Base-by-base conservation (phyloP, 2,329 filamentous ascomycete species). In the Xylariaceae sp. region DNA sequence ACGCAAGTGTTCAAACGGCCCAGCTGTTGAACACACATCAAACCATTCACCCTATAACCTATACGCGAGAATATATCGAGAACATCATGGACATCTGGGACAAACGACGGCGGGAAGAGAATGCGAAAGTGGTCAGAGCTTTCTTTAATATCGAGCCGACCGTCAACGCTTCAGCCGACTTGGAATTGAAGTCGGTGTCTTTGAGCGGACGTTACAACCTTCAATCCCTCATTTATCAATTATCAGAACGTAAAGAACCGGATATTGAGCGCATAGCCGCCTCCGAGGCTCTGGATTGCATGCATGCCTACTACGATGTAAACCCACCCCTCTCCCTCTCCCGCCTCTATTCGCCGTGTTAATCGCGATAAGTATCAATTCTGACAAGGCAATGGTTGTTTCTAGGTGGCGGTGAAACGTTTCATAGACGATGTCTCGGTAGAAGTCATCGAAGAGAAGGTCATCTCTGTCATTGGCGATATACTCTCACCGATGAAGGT, bases 31-130 rank as follows among this genome's bases (percentile, higher is more conserved):
- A 69, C 9, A 78, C 72, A 4, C 75, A 80, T 69, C 78, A 73
- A 61, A 68, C 69, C 7, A 66, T 74, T 0, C 78, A 82, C 63
- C 80, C 80, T 0, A 80, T 82, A 41, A 85, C 81, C 0, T 84
- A 84, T 62, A 82, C 83, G 47, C 69, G 77, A 13, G 71, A 79
- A 41, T 80, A 79, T 30, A 73, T 72, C 0, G 69, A 79, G 11
- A 70, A 65, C 0, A 67, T 81, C 0, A 69, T 75, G 35, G 65
- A 68, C 0, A 57, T 69, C 5, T 53, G 58, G 10, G 51, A 56
- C 6, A 15, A 48, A 37, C 53, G 58, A 51, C 62, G 52, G 61
- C 62, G 54, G 61, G 55, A 68, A 10, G 55, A 61, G 9, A 53
- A 57, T 17, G 52, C 60, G 3, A 18, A 53, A 18, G 61, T 69